Conservation (phyloP, 495 filamentous ascomycete species). For the Pyrenula aspistea region DNA sequence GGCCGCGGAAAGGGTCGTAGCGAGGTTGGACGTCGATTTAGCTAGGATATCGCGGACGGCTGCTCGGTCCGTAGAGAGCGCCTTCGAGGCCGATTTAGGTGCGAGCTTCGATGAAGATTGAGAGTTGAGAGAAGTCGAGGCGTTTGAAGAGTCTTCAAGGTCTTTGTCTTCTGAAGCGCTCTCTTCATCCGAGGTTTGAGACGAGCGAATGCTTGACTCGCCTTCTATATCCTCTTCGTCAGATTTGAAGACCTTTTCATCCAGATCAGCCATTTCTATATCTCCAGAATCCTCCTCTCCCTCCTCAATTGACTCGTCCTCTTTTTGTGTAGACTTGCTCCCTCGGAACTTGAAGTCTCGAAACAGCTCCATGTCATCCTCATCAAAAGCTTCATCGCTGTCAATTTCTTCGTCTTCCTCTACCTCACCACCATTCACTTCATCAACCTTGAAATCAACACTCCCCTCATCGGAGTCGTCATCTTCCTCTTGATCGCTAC, state of each 20-base stretch:
- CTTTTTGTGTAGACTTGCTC: too few relatives aligned
- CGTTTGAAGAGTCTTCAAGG: constrained; percentile 23
- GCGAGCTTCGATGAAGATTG: constrained; percentile 9
- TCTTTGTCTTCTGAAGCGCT: constrained; percentile 15
- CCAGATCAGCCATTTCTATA: constrained; percentile 16
- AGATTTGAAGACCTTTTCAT: constrained; percentile 22
- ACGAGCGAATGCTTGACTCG: too few relatives aligned
- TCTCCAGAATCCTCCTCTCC: constrained; percentile 20
- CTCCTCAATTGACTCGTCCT: constrained; percentile 13
- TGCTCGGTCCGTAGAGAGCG: constrained; percentile 32
- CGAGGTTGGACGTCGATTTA: constrained; percentile 57
- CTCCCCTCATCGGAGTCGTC: constrained; percentile 9
- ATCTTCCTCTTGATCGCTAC: constrained; percentile 1
- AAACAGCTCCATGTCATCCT: constrained; percentile 49
- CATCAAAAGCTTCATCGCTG: constrained; percentile 49
- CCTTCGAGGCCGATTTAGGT: constrained; percentile 11
- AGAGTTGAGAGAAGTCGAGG: too few relatives aligned
- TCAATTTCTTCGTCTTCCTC: constrained; percentile 36
- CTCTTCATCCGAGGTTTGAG: constrained; percentile 21
- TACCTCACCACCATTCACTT: constrained; percentile 19
- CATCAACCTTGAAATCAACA: constrained; percentile 16
- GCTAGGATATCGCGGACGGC: constrained; percentile 58
- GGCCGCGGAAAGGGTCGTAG: constrained; percentile 57
- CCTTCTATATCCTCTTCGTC: constrained; percentile 29
- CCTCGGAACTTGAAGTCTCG: constrained; percentile 39